Evolutionary conservation across 768 basidiomycete species (phyloP).

Genomic region (Termitomyces heimii): DNA sequence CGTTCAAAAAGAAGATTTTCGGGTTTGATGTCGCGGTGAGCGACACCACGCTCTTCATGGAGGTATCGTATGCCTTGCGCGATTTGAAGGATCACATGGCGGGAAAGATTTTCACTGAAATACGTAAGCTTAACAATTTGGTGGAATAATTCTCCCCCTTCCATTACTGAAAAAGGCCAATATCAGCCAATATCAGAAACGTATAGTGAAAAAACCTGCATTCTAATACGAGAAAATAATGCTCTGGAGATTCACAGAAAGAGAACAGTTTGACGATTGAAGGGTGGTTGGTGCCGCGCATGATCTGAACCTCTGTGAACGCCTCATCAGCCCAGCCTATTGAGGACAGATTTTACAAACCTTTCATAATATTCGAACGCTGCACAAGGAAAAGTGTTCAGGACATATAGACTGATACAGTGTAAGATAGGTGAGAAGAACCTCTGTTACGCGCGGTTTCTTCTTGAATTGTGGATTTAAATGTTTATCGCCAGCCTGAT

Average conservation of each 20-base stretch:
- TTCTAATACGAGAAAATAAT: conserved; percentile 94
- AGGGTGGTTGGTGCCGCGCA: conserved; percentile 93
- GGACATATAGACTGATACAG: conserved; percentile 14
- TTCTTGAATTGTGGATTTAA: conserved; percentile 93
- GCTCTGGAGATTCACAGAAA: conserved; percentile 88
- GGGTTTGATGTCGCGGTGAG: conserved; percentile 98
- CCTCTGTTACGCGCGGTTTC: conserved; percentile 98
- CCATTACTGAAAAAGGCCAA: conserved; percentile 66
- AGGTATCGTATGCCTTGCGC: conserved; percentile 91
- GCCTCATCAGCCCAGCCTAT: conserved; percentile 1
- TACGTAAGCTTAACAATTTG: conserved; percentile 99
- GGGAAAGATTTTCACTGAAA: conserved; percentile 94
- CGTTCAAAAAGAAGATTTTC: conserved; percentile 94
- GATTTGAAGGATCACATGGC: conserved; percentile 96
- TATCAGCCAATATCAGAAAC: neutral
- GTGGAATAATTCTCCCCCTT: conserved; percentile 97
- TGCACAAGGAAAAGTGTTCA: conserved; percentile 33
- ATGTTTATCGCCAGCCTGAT: conserved; percentile 87
- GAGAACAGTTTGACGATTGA: conserved; percentile 86
- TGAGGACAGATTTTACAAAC: conserved; percentile 26
- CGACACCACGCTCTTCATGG: conserved; percentile 96
- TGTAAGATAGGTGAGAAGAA: conserved; percentile 30
- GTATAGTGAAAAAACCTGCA: conserved; percentile 39
- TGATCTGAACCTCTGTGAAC: conserved; percentile 90
- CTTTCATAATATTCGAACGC: conserved; percentile 98